Conservation (phyloP, 208 protist genomes). For the Angomonas ambiguus region DNA sequence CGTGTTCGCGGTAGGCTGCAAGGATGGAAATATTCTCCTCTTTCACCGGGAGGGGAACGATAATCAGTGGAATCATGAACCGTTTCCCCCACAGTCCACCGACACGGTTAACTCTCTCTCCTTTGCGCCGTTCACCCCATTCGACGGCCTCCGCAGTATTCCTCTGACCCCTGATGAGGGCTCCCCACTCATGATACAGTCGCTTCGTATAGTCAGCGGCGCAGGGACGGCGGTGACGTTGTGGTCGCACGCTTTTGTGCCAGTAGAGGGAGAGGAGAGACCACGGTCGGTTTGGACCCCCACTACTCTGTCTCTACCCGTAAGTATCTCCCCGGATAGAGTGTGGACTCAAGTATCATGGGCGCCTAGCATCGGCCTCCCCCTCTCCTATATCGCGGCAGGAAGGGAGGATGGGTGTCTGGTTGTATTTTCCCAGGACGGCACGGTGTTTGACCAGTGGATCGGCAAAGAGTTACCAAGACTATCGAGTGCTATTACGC, state of each 20-base stretch:
- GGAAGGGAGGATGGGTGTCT: constrained; percentile 72
- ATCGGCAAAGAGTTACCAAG: constrained; percentile 24
- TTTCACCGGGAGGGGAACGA: constrained; percentile 52
- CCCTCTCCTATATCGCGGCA: constrained; percentile 80
- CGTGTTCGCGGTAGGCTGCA: constrained; percentile 73
- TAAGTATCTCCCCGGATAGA: constrained; percentile 23
- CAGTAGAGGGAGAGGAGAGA: neutral
- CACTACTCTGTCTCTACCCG: constrained; percentile 13
- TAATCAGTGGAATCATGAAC: constrained; percentile 54
- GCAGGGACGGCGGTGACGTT: constrained; percentile 49
- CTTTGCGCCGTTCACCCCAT: constrained; percentile 66
- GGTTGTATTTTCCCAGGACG: constrained; percentile 77
- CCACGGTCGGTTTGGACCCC: constrained; percentile 11
- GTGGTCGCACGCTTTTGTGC: constrained; percentile 48
- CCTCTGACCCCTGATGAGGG: constrained; percentile 34
- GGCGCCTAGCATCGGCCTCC: constrained; percentile 71
- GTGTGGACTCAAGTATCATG: constrained; percentile 71
- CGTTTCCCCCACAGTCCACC: constrained; percentile 42
- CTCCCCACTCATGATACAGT: constrained; percentile 26
- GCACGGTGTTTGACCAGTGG: constrained; percentile 37
- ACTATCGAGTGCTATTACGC: constrained; percentile 42
- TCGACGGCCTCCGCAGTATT: constrained; percentile 57
- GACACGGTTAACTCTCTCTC: constrained; percentile 48
- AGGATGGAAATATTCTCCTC: constrained; percentile 53
- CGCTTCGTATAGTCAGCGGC: constrained; percentile 79